Evolutionary conservation across 352 stramenopile genomes (phyloP), one percentile per base, ranked within the genome.

Genomic region (Phytophthora megakarya): DNA sequence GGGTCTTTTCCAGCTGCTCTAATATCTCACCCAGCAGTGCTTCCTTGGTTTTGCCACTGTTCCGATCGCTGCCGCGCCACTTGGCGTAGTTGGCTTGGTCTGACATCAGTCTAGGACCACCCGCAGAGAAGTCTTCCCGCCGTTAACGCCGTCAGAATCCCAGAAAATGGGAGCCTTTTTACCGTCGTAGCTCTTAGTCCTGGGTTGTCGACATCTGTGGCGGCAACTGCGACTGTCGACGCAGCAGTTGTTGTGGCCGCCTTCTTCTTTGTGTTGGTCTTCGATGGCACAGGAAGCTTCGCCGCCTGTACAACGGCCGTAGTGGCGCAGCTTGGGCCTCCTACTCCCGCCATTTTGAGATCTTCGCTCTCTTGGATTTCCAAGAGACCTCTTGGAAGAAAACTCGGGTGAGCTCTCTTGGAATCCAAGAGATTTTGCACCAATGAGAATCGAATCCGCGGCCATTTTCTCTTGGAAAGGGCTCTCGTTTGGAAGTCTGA

Each of bases 321-420:
- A n/a, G n/a, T n/a, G n/a, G n/a, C n/a, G n/a, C n/a, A n/a, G n/a
- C n/a, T n/a, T n/a, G n/a, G n/a, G n/a, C n/a, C n/a, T n/a, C n/a
- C n/a, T n/a, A n/a, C n/a, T n/a, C n/a, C 16, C 38, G n/a, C 23
- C 38, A 13, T 25, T 18, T 22, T 23, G 38, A 9, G 15, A 18
- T 43, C 37, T 25, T 44, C n/a, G n/a, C 38, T n/a, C 15, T 19
- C 37, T 21, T 43, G 15, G 9, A 43, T 43, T 26, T 52, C 42
- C 26, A 53, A 53, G 53, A 47, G 15, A 22, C 16, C 44, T 53
- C 43, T 49, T 54, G 23, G 23, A 62, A 49, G 32, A 48, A 54
- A 62, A 62, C 53, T 61, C 21, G 54, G 43, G 54, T 54, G 11
- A 62, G 44, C 54, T 62, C 54, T 48, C 44, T 62, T 62, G 54